Conservation (phyloP, 495 filamentous ascomycete species). For the Penicillium nucicola region DNA sequence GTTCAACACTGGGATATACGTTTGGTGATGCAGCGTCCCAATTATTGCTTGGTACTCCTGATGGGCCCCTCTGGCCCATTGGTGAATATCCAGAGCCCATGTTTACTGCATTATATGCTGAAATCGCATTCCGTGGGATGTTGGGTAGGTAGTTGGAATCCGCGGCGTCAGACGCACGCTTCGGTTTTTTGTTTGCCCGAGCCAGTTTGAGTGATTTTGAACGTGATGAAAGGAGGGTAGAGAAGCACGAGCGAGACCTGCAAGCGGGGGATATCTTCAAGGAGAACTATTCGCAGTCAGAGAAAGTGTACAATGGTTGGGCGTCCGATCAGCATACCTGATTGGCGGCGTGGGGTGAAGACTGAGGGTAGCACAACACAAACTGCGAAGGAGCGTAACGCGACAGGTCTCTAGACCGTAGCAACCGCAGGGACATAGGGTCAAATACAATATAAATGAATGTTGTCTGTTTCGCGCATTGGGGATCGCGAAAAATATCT, state of each 20-base stretch:
- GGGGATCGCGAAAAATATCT: constrained; percentile 17
- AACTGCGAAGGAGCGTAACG: background rate
- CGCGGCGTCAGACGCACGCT: constrained; percentile 11
- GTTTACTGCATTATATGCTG: background rate
- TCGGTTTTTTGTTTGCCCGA: constrained; percentile 13
- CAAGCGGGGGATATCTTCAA: background rate
- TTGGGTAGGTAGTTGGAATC: background rate
- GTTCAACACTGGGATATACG: background rate
- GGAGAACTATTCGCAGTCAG: background rate
- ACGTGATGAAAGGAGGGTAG: background rate
- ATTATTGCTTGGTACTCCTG: background rate
- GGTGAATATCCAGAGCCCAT: background rate
- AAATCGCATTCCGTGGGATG: background rate
- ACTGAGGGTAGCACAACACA: background rate
- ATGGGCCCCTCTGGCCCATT: background rate
- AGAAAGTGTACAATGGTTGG: background rate
- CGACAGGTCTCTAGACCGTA: background rate
- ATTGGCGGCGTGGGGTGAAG: background rate
- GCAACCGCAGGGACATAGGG: background rate
- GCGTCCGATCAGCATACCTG: background rate
- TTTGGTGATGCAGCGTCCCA: background rate
- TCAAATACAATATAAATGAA: background rate
- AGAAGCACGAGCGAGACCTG: background rate
- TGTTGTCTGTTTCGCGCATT: constrained; percentile 2
- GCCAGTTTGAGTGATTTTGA: constrained; percentile 11